Percentiles rank a stretch among this genome's conserved stretches.
Conservation (phyloP, 2,329 filamentous ascomycete genomes). For the Pyrenophora teres region DNA sequence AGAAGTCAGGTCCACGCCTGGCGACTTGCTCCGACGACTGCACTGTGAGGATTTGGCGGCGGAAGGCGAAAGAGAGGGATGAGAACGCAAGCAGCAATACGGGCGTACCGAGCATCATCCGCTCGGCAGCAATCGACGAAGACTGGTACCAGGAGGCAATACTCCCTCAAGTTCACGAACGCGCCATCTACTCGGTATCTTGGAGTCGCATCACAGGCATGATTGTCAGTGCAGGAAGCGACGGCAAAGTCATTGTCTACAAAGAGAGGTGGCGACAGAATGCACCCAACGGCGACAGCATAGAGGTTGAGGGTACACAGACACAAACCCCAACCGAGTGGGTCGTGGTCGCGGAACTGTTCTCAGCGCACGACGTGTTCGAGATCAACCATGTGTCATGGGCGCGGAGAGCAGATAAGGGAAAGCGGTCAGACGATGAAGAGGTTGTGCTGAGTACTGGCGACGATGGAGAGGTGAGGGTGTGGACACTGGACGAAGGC, state of each 20-base stretch:
- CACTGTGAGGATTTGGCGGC: slow-evolving; percentile 78
- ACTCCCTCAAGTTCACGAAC: slow-evolving; percentile 75
- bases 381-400: slow-evolving; percentile 93
- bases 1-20: slow-evolving; percentile 62
- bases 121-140: slow-evolving; percentile 72
- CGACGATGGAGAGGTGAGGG: slow-evolving; percentile 84
- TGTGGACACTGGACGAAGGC: slow-evolving; percentile 65
- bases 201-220: slow-evolving; percentile 82
- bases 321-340: slow-evolving; percentile 61
- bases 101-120: slow-evolving; percentile 87
- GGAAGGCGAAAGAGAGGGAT: slow-evolving; percentile 61
- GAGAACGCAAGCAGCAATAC: slow-evolving; percentile 54
- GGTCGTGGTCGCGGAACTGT: slow-evolving; percentile 70
- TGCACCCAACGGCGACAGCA: slow-evolving; percentile 22
- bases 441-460: slow-evolving; percentile 91
- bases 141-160: slow-evolving; percentile 78
- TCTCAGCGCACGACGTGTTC: slow-evolving; percentile 84
- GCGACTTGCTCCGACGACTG: slow-evolving; percentile 85
- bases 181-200: slow-evolving; percentile 80
- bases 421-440: slow-evolving; percentile 64
- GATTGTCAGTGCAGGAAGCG: slow-evolving; percentile 86
- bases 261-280: slow-evolving; percentile 23
- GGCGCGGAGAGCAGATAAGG: slow-evolving; percentile 77
- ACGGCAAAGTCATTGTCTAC: slow-evolving; percentile 51
- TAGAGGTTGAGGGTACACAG: slow-evolving; percentile 22